A percentile compares a stretch with the other conserved stretches of the same genome.
phyloP scores from a whole-genome alignment of 2,329 filamentous ascomycete genomes.

The Penicillium decumbens region DNA sequence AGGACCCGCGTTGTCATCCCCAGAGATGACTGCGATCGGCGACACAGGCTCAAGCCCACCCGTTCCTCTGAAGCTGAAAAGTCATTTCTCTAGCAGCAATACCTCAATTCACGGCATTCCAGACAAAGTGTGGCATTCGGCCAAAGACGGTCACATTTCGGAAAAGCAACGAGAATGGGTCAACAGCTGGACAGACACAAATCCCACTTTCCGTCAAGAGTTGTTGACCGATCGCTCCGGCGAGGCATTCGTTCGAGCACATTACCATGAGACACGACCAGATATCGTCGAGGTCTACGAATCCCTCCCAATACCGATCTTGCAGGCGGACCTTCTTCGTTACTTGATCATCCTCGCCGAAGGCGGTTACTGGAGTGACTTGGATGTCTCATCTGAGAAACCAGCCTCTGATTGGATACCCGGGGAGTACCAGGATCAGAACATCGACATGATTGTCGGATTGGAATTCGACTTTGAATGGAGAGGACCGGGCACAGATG shows the following conservation, averaged over 20 bases:
- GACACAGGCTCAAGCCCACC: background rate
- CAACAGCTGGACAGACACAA: constrained; percentile 26
- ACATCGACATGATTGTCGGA: constrained; percentile 36
- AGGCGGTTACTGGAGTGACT: constrained; percentile 43
- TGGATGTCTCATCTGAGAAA: constrained; percentile 36
- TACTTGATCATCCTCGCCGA: constrained; percentile 41
- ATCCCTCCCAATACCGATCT: constrained; percentile 34
- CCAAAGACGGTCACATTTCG: constrained; percentile 23
- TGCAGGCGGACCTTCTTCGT: constrained; percentile 43
- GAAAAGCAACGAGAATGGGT: constrained; percentile 15
- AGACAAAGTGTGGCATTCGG: constrained; percentile 21
- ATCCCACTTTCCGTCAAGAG: constrained; percentile 21
- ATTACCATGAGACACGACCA: constrained; percentile 30
- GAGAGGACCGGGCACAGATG: constrained; percentile 5
- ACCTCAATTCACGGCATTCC: constrained; percentile 6
- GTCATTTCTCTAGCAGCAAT: background rate
- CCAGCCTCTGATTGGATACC: constrained; percentile 39
- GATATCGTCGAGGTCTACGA: constrained; percentile 39
- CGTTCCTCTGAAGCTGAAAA: background rate
- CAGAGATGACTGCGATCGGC: background rate
- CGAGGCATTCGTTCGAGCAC: constrained; percentile 31
- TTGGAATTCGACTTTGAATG: constrained; percentile 35
- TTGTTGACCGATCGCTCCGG: constrained; percentile 30
- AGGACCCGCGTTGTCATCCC: background rate
- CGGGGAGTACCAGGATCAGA: constrained; percentile 21